These are phyloP conservation scores for Cutaneotrichosporon cavernicola DNA, from an alignment of 1,284 basidiomycete genomes.

Conservation along the genomic window DNA sequence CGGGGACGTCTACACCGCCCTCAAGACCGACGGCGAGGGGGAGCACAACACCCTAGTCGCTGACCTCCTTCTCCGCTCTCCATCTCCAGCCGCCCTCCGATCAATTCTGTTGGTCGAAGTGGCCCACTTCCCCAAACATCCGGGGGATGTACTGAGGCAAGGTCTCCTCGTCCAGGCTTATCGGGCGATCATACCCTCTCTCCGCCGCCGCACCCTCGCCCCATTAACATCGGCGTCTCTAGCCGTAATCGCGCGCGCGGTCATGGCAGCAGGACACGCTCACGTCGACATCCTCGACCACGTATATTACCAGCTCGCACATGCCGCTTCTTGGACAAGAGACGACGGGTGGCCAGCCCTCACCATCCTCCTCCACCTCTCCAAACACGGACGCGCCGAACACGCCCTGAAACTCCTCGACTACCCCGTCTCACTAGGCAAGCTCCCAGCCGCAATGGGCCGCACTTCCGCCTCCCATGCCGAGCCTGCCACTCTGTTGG, in stretches of 20 bases:
- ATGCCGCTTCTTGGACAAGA: slow-evolving; percentile 18
- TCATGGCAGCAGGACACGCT: slow-evolving; percentile 3
- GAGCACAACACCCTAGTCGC: slow-evolving; percentile 36
- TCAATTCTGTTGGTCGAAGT: slow-evolving; percentile 32
- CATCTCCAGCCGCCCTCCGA: slow-evolving; percentile 28
- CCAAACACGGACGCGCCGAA: slow-evolving; percentile 11
- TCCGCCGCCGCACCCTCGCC: slow-evolving; percentile 11
- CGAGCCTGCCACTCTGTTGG: slow-evolving; percentile 21
- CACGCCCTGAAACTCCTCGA: slow-evolving; percentile 26
- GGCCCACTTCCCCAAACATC: slow-evolving; percentile 9
- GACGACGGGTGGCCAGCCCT: slow-evolving; percentile 27
- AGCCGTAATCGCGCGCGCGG: slow-evolving; percentile 13
- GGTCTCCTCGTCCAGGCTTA: slow-evolving; percentile 24
- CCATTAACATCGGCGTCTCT: slow-evolving; percentile 15
- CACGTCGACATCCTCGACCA: slow-evolving; percentile 17
- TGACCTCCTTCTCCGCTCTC: slow-evolving; percentile 36
- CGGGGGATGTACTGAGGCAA: slow-evolving; percentile 1
- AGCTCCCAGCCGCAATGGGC: slow-evolving; percentile 23
- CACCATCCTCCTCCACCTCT: slow-evolving; percentile 26
- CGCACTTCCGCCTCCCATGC: slow-evolving; percentile 18
- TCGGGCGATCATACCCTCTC: slow-evolving; percentile 12
- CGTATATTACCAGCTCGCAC: slow-evolving; percentile 28
- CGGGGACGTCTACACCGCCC: slow-evolving; percentile 25
- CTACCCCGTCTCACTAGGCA: slow-evolving; percentile 27
- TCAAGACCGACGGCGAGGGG: slow-evolving; percentile 23